phyloP scores from a whole-genome alignment of 2,329 filamentous ascomycete genomes.

The Zarea fungicola region DNA sequence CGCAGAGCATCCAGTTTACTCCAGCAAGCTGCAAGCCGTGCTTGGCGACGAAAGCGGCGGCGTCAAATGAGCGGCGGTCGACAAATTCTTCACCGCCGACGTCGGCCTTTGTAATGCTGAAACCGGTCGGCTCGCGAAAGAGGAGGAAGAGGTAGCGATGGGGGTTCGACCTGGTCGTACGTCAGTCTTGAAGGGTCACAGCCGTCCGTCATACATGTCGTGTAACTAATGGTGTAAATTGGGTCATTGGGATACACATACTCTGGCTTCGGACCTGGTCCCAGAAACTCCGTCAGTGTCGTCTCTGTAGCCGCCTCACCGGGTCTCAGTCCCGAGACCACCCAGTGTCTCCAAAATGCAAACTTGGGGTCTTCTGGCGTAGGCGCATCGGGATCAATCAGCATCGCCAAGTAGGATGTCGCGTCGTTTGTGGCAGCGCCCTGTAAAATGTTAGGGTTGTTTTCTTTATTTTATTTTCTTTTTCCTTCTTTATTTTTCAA shows the following conservation, averaged over 20 bases:
- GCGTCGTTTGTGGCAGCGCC: conserved; percentile 19
- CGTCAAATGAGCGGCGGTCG: conserved; percentile 38
- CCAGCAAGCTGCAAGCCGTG: conserved; percentile 34
- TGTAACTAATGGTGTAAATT: no score
- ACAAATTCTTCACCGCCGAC: conserved; percentile 43
- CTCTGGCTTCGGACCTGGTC: conserved; percentile 42
- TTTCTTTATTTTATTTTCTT: no score
- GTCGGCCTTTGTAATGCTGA: conserved; percentile 34
- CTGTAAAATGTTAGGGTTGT: conserved; percentile 16
- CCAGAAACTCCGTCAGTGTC: conserved; percentile 36
- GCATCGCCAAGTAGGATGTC: conserved; percentile 43
- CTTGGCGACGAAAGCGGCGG: conserved; percentile 32
- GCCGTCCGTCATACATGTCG: no score
- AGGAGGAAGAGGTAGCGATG: conserved; percentile 43
- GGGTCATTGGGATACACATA: conserved; percentile 20
- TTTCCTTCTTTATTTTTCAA: no score
- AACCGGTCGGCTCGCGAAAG: conserved; percentile 33
- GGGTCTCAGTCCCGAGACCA: conserved; percentile 38
- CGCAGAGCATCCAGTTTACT: conserved; percentile 42
- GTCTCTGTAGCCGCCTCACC: conserved; percentile 25
- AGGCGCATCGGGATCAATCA: conserved; percentile 51
- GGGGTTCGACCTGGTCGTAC: conserved; percentile 36
- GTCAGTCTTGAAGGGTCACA: not conserved
- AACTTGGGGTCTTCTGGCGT: conserved; percentile 51
- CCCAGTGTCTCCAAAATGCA: conserved; percentile 51